Evolutionary conservation across 177 flowering plant species (phyloP).

Genomic region (Telopea speciosissima): DNA sequence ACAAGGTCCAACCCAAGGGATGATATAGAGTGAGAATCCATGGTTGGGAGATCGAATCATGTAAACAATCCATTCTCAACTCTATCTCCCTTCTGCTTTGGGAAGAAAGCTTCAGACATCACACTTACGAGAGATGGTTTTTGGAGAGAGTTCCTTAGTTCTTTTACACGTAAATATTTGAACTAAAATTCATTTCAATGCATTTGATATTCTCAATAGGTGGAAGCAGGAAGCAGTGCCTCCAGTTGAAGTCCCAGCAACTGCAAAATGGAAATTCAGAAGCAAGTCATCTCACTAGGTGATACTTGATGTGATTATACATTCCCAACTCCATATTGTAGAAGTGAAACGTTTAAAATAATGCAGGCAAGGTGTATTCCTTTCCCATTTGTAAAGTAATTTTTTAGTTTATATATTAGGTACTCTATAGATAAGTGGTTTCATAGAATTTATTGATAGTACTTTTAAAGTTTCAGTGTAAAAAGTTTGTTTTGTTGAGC

Average conservation of each 20-base stretch:
- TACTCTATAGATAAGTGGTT: not conserved
- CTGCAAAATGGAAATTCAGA: constrained; percentile 88
- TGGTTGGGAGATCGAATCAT: constrained; percentile 86
- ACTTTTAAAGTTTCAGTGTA: too few species aligned
- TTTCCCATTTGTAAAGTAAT: not conserved
- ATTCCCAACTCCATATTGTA: constrained; percentile 90
- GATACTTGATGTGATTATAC: constrained; percentile 96
- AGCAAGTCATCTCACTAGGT: constrained; percentile 82
- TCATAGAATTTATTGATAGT: not conserved
- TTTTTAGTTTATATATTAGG: not conserved
- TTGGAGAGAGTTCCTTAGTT: constrained; percentile 66
- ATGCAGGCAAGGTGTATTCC: constrained; percentile 38
- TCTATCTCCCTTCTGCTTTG: constrained; percentile 38
- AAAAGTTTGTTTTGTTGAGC: too few species aligned
- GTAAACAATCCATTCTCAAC: constrained; percentile 56
- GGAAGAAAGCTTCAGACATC: constrained; percentile 72
- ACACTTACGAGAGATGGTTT: constrained; percentile 93
- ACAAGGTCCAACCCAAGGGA: constrained; percentile 36
- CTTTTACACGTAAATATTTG: constrained; percentile 55
- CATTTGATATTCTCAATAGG: constrained; percentile 78
- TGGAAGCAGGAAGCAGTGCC: constrained; percentile 89
- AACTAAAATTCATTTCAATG: constrained; percentile 60
- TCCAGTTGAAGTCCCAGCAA: constrained; percentile 96
- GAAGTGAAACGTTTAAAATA: constrained; percentile 60
- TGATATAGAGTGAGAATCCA: constrained; percentile 58